These are phyloP conservation scores for Leishmania braziliensis DNA, from an alignment of 208 protist species.

Conservation along the genomic window DNA sequence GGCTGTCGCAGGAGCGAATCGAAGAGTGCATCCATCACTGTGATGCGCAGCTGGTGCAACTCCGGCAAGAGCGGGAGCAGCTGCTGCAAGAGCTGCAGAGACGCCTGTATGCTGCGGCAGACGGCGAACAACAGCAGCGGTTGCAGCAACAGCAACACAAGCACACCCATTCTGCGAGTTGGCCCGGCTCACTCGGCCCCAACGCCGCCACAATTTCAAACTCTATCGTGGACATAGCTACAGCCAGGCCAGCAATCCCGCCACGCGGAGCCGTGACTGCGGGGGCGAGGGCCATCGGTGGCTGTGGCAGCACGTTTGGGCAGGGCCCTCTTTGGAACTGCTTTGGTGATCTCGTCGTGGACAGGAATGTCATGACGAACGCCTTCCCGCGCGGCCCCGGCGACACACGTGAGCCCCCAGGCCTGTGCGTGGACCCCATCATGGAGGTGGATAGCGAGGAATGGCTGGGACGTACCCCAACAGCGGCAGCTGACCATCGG, in stretches of 20 bases:
- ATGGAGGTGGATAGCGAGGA: conserved; percentile 5
- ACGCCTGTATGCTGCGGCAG: background rate
- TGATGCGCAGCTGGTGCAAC: conserved; percentile 15
- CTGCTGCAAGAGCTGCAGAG: conserved; percentile 28
- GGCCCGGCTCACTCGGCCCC: conserved; percentile 4
- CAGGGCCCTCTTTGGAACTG: conserved; percentile 12
- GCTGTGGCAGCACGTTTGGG: background rate
- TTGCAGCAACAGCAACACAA: background rate
- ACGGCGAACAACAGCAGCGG: conserved; percentile 4
- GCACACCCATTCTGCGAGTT: conserved; percentile 9
- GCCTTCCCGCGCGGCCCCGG: background rate
- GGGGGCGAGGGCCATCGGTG: background rate
- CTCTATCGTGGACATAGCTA: background rate
- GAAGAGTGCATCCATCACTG: conserved; percentile 25
- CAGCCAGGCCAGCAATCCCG: too few species aligned
- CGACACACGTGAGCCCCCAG: background rate
- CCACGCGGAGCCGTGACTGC: background rate
- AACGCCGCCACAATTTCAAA: background rate
- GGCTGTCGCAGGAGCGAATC: conserved; percentile 5
- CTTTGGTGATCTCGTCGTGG: conserved; percentile 13
- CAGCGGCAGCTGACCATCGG: background rate
- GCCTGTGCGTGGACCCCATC: background rate
- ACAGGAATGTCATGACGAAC: background rate
- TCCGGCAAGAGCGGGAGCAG: conserved; percentile 26
- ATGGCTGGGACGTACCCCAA: background rate